A percentile compares a stretch with the other conserved stretches of the same genome.
phyloP scores from a whole-genome alignment of 1,284 basidiomycete genomes.

The Apiotrichum sp. region DNA sequence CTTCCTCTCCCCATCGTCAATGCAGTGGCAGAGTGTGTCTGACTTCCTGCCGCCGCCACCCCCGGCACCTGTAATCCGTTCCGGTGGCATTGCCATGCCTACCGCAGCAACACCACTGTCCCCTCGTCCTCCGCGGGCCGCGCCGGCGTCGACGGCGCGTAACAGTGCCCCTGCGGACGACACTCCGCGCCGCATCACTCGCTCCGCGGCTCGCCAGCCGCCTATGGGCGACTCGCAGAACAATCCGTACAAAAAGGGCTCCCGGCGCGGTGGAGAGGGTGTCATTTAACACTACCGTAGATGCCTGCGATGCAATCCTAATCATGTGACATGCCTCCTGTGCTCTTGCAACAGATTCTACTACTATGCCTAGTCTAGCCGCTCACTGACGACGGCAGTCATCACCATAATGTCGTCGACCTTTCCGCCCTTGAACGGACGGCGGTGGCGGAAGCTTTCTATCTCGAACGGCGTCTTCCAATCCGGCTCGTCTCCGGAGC shows the following conservation, averaged over 20 bases:
- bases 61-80: slow-evolving; percentile 36
- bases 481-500: slow-evolving; percentile 35
- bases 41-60: slow-evolving; percentile 46
- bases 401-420: slow-evolving; percentile 48
- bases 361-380: neutral
- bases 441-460: slow-evolving; percentile 41
- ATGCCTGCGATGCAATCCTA: too few relatives aligned
- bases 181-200: slow-evolving; percentile 35
- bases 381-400: slow-evolving; percentile 33
- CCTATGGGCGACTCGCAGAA: slow-evolving; percentile 36
- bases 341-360: too few relatives aligned
- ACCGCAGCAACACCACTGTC: slow-evolving; percentile 24
- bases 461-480: slow-evolving; percentile 47
- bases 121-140: slow-evolving; percentile 9
- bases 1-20: slow-evolving; percentile 33
- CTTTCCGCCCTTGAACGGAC: slow-evolving; percentile 49
- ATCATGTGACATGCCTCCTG: too few relatives aligned
- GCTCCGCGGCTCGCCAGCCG: slow-evolving; percentile 24
- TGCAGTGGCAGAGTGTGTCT: slow-evolving; percentile 37
- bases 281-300: slow-evolving; percentile 23
- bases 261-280: slow-evolving; percentile 35
- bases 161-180: slow-evolving; percentile 8
- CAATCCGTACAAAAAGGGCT: slow-evolving; percentile 40
- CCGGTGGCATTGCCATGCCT: slow-evolving; percentile 31
- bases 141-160: neutral